Evolutionary conservation across 345 rosid species (phyloP), one percentile per base, ranked within the genome.

Genomic region (Kandelia obovata): DNA sequence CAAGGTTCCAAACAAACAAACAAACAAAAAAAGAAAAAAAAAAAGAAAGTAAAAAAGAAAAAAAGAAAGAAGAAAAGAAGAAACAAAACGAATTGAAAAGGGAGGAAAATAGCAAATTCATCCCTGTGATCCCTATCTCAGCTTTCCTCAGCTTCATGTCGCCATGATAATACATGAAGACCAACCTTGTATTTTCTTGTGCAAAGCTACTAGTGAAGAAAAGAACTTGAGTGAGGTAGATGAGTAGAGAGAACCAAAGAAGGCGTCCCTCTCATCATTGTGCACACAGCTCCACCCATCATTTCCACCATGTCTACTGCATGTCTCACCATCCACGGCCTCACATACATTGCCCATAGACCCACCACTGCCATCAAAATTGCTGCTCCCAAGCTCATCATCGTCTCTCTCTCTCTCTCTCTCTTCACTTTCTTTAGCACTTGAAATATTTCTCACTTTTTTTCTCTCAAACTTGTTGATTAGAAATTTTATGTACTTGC

Each of bases 371-470:
- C 83, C 74, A 76, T 63, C n/a, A 16, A 59, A 25, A 78, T 64
- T 43, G 71, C 84, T 27, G 34, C 76, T 73, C 79, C 84, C 62
- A 83, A 53, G 67, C 71, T 71, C 84, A 83, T 77, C 8, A 43
- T 15, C 49, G 7, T 13, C 49, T 43, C 49, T 35, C 1, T 34
- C 68, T 47, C n/a, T 28, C 30, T 39, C 31, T 43, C 61, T 28
- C 31, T 0, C 35, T 46, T 10, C 56, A 56, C 8, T 52, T 25
- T 8, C 26, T 0, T 28, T 43, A 43, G 49, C 49, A 13, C 49
- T 11, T 3, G 16, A 3, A 43, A 17, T 11, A 43, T 43, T 13
- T 43, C 49, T 8, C 49, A 43, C 49, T n/a, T 27, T n/a, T 27
- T 5, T 32, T 43, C 16, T 30, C 23, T 15, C 16, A 28, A 59